A percentile compares a stretch with the other conserved stretches of the same genome.
Evolutionary conservation across 2,329 filamentous ascomycete genomes (phyloP).

Genomic region (Didymosphaeria variabile): DNA sequence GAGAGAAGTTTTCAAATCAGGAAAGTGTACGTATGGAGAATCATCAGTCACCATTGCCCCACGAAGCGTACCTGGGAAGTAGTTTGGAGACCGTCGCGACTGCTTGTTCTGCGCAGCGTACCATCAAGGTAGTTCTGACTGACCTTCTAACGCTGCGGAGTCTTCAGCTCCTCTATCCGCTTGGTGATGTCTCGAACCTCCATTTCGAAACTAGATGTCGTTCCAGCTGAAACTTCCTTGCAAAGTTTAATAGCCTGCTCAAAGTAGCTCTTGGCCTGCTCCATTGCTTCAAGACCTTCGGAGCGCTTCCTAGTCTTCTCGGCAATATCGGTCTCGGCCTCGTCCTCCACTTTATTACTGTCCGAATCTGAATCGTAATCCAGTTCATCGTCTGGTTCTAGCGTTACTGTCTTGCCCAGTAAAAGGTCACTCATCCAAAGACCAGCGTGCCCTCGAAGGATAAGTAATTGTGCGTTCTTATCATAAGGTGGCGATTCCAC

Average conservation of each 20-base stretch:
- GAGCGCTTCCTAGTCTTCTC: slow-evolving; percentile 26
- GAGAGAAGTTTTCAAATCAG: neutral
- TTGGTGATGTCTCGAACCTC: slow-evolving; percentile 30
- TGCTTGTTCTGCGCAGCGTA: neutral
- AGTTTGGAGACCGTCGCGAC: neutral
- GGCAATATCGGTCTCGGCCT: slow-evolving; percentile 6
- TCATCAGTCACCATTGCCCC: neutral
- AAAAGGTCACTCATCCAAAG: slow-evolving; percentile 78
- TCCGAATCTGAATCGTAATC: slow-evolving; percentile 11
- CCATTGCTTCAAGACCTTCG: slow-evolving; percentile 32
- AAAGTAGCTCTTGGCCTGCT: slow-evolving; percentile 35
- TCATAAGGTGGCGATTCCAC: slow-evolving; percentile 76
- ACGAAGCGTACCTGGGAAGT: too few species aligned
- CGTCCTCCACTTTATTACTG: slow-evolving; percentile 14
- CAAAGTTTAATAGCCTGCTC: slow-evolving; percentile 34
- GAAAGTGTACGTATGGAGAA: neutral
- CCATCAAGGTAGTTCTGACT: too few species aligned
- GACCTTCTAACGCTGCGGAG: too few species aligned
- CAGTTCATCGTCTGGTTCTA: slow-evolving; percentile 26
- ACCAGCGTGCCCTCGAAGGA: slow-evolving; percentile 76
- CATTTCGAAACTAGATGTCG: slow-evolving; percentile 28
- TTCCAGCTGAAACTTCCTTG: slow-evolving; percentile 21
- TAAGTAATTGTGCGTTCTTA: slow-evolving; percentile 71
- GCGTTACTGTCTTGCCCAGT: slow-evolving; percentile 40
- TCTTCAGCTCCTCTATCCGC: slow-evolving; percentile 20